Conservation (phyloP, 1,284 basidiomycete species). For the Trametes polyzona region DNA sequence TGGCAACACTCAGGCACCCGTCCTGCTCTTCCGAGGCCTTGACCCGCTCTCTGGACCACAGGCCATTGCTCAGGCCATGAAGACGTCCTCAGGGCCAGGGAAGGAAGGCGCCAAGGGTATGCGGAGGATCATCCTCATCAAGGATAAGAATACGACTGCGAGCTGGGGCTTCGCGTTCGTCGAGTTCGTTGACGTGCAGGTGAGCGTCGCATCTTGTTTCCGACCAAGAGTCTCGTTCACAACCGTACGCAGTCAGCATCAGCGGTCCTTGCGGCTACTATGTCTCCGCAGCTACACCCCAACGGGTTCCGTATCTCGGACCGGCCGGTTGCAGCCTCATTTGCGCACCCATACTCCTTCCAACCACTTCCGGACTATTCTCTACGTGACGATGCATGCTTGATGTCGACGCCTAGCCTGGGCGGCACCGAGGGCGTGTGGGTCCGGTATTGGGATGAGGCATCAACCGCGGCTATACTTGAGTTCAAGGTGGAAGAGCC, state of each 20-base stretch:
- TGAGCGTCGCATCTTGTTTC: constrained; percentile 39
- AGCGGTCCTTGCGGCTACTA: constrained; percentile 74
- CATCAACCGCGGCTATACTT: constrained; percentile 66
- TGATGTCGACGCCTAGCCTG: constrained; percentile 63
- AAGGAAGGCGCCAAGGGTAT: constrained; percentile 82
- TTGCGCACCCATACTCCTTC: constrained; percentile 87
- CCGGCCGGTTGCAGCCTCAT: constrained; percentile 85
- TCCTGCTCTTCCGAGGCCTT: constrained; percentile 86
- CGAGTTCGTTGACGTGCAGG: constrained; percentile 84
- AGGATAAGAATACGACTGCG: constrained; percentile 80
- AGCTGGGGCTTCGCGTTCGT: constrained; percentile 94
- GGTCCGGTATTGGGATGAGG: constrained; percentile 86
- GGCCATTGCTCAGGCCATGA: constrained; percentile 81
- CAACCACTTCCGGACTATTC: constrained; percentile 75
- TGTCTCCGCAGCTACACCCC: constrained; percentile 84
- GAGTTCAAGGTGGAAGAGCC: constrained; percentile 81
- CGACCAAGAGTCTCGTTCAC: constrained; percentile 12
- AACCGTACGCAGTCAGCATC: constrained; percentile 59
- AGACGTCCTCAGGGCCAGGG: constrained; percentile 64
- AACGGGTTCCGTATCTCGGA: constrained; percentile 88
- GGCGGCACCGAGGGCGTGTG: constrained; percentile 73
- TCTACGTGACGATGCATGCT: constrained; percentile 72
- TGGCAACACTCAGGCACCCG: constrained; percentile 77
- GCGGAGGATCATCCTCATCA: constrained; percentile 83
- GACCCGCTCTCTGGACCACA: constrained; percentile 86